Evolutionary conservation across 2,329 filamentous ascomycete genomes (phyloP).

Genomic region (Ophidiomyces ophidiicola): DNA sequence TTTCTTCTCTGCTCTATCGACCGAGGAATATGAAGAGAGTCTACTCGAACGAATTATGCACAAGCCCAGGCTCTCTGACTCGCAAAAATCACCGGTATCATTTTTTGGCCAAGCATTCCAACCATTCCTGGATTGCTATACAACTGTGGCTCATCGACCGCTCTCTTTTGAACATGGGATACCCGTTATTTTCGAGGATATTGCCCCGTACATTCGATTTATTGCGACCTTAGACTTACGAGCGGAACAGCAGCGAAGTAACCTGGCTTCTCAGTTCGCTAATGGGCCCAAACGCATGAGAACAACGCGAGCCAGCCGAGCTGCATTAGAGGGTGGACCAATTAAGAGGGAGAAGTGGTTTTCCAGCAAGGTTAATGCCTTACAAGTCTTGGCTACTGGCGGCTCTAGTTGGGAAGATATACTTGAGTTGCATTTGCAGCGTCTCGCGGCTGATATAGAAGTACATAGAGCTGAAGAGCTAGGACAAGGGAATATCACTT

Average conservation of each 20-base stretch:
- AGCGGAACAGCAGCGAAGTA: constrained; percentile 55
- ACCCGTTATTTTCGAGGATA: constrained; percentile 55
- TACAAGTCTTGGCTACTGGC: constrained; percentile 54
- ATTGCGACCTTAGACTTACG: constrained; percentile 67
- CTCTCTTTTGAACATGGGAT: constrained; percentile 68
- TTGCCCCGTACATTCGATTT: constrained; percentile 79
- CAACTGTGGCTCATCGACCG: constrained; percentile 31
- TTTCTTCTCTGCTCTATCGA: constrained; percentile 15
- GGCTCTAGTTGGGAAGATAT: constrained; percentile 31
- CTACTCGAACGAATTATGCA: constrained; percentile 24
- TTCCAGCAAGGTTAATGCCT: constrained; percentile 46
- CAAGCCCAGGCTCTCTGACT: constrained; percentile 16
- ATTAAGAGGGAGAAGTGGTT: constrained; percentile 66
- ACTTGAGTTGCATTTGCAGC: constrained; percentile 21
- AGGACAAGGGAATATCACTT: too few relatives aligned
- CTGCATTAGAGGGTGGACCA: constrained; percentile 62
- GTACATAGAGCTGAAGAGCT: too few relatives aligned
- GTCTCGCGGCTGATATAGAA: too few relatives aligned
- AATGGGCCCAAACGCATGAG: constrained; percentile 46
- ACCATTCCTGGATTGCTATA: constrained; percentile 35
- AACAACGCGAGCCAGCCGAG: constrained; percentile 61
- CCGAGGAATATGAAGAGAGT: constrained; percentile 18
- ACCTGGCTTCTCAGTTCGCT: constrained; percentile 49
- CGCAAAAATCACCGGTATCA: constrained; percentile 22
- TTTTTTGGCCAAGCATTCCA: constrained; percentile 41